Evolutionary conservation across 371 early-diverging fungal species (phyloP).

Genomic region (Amoeboaphelidium occidentale): DNA sequence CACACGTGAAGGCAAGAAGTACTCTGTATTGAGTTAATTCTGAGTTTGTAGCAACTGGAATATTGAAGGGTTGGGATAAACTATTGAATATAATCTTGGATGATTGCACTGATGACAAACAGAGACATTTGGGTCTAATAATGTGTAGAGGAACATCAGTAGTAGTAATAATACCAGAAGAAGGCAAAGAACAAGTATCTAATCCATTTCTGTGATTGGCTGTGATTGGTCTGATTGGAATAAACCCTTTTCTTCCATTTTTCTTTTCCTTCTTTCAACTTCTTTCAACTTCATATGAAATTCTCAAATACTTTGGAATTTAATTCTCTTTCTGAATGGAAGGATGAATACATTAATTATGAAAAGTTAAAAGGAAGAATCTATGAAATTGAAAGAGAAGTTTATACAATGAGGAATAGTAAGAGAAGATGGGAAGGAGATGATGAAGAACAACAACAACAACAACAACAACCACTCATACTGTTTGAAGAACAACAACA

Average conservation of each 20-base stretch:
- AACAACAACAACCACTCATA: too few relatives aligned
- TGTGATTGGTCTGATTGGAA: too few relatives aligned
- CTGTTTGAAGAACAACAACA: background rate
- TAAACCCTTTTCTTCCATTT: too few relatives aligned
- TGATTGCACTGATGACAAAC: conserved; percentile 39
- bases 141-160: conserved; percentile 74
- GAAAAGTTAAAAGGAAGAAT: background rate
- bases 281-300: too few relatives aligned
- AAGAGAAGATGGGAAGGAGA: background rate
- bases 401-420: background rate
- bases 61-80: conserved; percentile 75
- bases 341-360: background rate
- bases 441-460: background rate
- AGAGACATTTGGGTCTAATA: conserved; percentile 50
- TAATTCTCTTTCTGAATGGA: background rate
- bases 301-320: too few relatives aligned
- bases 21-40: conserved; percentile 1
- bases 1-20: conserved; percentile 62
- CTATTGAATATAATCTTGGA: conserved; percentile 80
- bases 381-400: background rate
- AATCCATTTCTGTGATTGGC: too few relatives aligned
- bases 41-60: conserved; percentile 41
- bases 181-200: conserved; percentile 69
- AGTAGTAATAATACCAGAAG: conserved; percentile 67
- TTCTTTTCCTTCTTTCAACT: too few relatives aligned